Percentiles rank a stretch among this genome's conserved stretches.
Conservation (phyloP, 306 rosid species). For the Begonia fuchsioides region DNA sequence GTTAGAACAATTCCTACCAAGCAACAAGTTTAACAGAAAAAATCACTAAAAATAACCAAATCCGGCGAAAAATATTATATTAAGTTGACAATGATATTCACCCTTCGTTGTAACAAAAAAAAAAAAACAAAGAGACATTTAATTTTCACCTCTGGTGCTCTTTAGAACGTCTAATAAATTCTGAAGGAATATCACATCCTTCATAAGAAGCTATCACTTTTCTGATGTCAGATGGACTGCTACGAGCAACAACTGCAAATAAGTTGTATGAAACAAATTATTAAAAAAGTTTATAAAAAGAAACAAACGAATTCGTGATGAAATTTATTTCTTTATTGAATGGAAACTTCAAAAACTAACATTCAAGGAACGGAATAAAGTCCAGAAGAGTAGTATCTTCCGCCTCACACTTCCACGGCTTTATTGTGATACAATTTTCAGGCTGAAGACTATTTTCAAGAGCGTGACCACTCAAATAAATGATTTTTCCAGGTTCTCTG, state of each 20-base stretch:
- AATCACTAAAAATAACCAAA: not conserved
- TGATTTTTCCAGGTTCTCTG: conserved; percentile 70
- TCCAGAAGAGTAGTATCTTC: conserved; percentile 87
- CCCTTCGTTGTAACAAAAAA: too few species aligned
- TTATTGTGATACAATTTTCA: conserved; percentile 63
- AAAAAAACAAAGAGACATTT: not conserved
- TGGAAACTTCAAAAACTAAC: conserved; percentile 31
- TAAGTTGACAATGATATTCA: too few species aligned
- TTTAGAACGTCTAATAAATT: conserved; percentile 74
- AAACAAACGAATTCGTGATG: too few species aligned
- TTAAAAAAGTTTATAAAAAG: not conserved
- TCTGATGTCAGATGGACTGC: conserved; percentile 76
- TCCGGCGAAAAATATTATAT: not conserved
- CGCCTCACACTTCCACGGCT: conserved; percentile 59
- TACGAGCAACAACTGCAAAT: conserved; percentile 79
- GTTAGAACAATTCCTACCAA: not conserved
- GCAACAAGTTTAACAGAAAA: too few species aligned
- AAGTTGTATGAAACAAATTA: conserved; percentile 4
- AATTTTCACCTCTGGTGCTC: conserved; percentile 54
- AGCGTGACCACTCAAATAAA: conserved; percentile 91
- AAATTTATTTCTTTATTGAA: not conserved
- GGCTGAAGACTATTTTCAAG: conserved; percentile 72
- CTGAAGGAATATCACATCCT: conserved; percentile 72
- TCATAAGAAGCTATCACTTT: conserved; percentile 71
- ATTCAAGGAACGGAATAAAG: conserved; percentile 85